Evolutionary conservation across 2,329 filamentous ascomycete species (phyloP).

Genomic region (Penicillium rolfsii): DNA sequence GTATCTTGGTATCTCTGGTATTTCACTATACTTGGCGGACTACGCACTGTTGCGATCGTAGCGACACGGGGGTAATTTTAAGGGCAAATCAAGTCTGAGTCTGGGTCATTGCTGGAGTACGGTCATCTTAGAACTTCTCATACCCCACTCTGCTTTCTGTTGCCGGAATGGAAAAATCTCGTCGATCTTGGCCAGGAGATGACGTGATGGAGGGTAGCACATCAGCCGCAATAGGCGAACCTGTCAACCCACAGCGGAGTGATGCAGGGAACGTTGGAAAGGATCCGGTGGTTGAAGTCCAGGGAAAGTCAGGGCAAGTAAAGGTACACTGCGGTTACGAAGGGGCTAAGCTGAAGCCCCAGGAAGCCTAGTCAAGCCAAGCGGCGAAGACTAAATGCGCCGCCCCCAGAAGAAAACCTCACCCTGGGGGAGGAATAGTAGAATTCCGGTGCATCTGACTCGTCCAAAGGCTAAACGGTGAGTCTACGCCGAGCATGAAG

Average conservation of each 20-base stretch:
- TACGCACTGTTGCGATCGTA: slow-evolving; percentile 6
- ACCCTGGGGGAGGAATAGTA: neutral
- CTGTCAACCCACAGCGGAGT: slow-evolving; percentile 10
- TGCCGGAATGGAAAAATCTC: slow-evolving; percentile 16
- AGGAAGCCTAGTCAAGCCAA: slow-evolving; percentile 3
- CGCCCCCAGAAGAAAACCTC: neutral
- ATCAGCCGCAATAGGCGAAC: slow-evolving; percentile 13
- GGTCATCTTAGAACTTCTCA: neutral
- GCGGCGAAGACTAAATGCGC: slow-evolving; percentile 3
- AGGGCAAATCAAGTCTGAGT: neutral
- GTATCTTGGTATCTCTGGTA: slow-evolving; percentile 10
- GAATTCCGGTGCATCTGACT: neutral
- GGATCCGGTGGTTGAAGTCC: neutral
- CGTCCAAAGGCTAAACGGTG: neutral
- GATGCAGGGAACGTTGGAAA: neutral
- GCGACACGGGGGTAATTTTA: neutral
- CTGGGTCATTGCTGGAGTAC: neutral
- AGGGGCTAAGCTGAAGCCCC: neutral
- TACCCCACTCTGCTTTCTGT: neutral
- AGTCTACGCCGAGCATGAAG: neutral
- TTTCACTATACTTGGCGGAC: neutral
- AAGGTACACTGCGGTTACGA: no score
- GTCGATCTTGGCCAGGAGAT: slow-evolving; percentile 19
- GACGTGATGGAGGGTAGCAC: slow-evolving; percentile 21
- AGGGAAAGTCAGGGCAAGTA: neutral